phyloP scores from a whole-genome alignment of 148 eudicot genomes.

The Spergularia marina region DNA sequence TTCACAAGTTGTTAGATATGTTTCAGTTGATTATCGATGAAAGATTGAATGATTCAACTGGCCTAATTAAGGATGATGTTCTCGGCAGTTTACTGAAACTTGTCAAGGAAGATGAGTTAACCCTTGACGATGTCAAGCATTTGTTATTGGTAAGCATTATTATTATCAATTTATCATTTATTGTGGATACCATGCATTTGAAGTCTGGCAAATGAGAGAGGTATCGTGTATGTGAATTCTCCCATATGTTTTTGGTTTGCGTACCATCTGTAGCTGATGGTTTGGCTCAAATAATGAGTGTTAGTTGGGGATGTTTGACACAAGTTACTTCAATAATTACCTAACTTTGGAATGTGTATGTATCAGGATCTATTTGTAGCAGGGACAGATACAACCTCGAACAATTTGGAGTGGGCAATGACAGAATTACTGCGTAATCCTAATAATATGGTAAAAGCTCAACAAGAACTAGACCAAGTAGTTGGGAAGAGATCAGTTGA shows the following conservation, averaged over 20 bases:
- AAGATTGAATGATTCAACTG: conserved; percentile 4
- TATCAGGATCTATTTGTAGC: conserved; percentile 29
- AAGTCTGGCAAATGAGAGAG: too few relatives aligned
- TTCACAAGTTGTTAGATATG: neutral
- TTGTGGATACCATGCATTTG: too few relatives aligned
- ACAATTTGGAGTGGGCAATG: conserved; percentile 35
- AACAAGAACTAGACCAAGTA: conserved; percentile 26
- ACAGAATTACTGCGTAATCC: conserved; percentile 26
- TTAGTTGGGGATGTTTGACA: too few relatives aligned
- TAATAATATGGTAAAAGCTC: conserved; percentile 23
- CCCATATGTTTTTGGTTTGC: neutral
- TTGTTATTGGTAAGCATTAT: conserved; percentile 24
- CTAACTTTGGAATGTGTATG: neutral
- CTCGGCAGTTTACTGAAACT: conserved; percentile 23
- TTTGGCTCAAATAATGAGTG: neutral
- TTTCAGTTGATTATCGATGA: conserved; percentile 22
- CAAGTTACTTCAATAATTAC: too few relatives aligned
- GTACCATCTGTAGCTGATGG: too few relatives aligned
- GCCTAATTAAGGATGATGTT: conserved; percentile 18
- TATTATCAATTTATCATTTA: too few relatives aligned
- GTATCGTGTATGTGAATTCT: too few relatives aligned
- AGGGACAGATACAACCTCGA: conserved; percentile 34
- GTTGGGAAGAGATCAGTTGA: conserved; percentile 26
- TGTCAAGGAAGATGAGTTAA: conserved; percentile 18
- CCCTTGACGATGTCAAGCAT: conserved; percentile 30